Evolutionary conservation across 768 basidiomycete genomes (phyloP).

Genomic region (Mycena galopus): DNA sequence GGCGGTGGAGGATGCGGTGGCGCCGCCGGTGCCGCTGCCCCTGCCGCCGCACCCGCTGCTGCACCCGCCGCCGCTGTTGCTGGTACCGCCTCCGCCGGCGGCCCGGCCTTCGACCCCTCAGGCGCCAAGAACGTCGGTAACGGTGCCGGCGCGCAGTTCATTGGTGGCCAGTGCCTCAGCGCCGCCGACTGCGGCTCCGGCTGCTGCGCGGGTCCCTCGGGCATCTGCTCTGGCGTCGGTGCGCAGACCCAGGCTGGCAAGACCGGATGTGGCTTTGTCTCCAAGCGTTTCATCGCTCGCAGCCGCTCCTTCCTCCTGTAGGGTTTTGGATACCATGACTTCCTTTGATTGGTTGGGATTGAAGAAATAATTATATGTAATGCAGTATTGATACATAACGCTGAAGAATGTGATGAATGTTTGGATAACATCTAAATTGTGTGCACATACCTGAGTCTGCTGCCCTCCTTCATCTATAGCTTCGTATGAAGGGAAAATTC

Average conservation of each 20-base stretch:
- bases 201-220: constrained; percentile 27
- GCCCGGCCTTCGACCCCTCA: constrained; percentile 28
- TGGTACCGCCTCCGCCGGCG: neutral
- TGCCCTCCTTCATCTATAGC: too few relatives aligned
- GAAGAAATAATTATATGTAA: neutral
- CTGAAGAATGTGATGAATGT: constrained; percentile 29
- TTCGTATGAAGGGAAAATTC: too few relatives aligned
- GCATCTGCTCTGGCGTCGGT: constrained; percentile 30
- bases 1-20: too few relatives aligned
- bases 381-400: constrained; percentile 7
- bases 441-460: constrained; percentile 1
- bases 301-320: neutral
- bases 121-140: constrained; percentile 27
- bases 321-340: neutral
- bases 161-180: constrained; percentile 31
- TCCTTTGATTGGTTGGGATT: constrained; percentile 8
- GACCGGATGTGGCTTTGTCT: constrained; percentile 29
- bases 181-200: constrained; percentile 26
- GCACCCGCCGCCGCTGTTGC: neutral
- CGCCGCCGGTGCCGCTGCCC: neutral
- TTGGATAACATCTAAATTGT: neutral
- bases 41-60: constrained; percentile 10
- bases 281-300: constrained; percentile 17
- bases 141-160: constrained; percentile 27
- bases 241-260: constrained; percentile 32